Evolutionary conservation across 148 eudicot genomes (phyloP).

Genomic region (Hydrangea macrophylla): DNA sequence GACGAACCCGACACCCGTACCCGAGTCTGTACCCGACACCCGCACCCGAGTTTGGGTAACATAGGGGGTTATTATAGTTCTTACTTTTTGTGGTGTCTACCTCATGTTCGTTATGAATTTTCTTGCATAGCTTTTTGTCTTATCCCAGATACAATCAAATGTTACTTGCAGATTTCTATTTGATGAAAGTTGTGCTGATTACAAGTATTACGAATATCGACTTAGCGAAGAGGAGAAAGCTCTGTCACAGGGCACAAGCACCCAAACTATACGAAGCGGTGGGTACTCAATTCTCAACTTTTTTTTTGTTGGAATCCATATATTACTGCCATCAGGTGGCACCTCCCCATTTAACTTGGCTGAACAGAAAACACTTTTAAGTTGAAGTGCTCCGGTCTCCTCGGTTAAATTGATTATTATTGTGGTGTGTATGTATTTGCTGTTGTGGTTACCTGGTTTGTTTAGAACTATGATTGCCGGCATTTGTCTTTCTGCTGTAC

Average conservation of each 20-base stretch:
- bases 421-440: neutral
- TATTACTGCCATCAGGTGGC: too few species aligned
- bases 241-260: conserved; percentile 40
- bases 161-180: conserved; percentile 68
- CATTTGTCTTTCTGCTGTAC: neutral
- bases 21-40: too few species aligned
- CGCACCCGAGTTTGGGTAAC: too few species aligned
- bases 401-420: neutral
- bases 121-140: neutral
- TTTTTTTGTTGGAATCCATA: too few species aligned
- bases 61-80: neutral
- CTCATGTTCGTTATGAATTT: neutral
- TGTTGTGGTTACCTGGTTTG: too few species aligned
- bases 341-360: neutral
- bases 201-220: conserved; percentile 77
- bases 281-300: conserved; percentile 14
- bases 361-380: neutral
- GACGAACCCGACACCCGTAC: too few species aligned
- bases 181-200: conserved; percentile 79
- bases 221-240: conserved; percentile 78
- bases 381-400: neutral
- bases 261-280: conserved; percentile 53
- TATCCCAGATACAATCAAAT: conserved; percentile 8
- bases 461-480: neutral
- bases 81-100: neutral